Conservation (phyloP, 2,329 filamentous ascomycete species). For the Diaporthe sp. region DNA sequence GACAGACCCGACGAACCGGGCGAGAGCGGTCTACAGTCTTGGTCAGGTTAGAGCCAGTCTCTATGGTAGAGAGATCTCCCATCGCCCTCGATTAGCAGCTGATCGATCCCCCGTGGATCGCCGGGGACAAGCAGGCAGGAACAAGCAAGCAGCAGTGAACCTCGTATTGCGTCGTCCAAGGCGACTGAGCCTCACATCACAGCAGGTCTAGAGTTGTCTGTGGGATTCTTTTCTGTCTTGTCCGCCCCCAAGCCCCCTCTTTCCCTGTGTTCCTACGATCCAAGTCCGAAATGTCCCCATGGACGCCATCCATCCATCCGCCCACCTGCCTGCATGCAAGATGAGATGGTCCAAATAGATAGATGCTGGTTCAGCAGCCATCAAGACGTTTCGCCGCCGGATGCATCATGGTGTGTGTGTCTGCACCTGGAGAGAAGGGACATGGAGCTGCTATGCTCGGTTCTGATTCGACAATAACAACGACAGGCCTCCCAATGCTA, state of each 20-base stretch:
- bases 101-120: constrained; percentile 24
- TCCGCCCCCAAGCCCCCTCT: background rate
- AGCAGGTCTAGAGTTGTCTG: constrained; percentile 23
- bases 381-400: background rate
- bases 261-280: background rate
- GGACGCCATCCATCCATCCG: background rate
- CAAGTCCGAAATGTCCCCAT: background rate
- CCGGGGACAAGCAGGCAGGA: background rate
- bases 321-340: background rate
- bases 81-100: constrained; percentile 22
- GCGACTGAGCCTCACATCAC: constrained; percentile 23
- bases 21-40: constrained; percentile 20
- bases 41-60: constrained; percentile 11
- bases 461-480: background rate
- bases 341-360: background rate
- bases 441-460: background rate
- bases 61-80: constrained; percentile 15
- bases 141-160: constrained; percentile 3
- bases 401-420: background rate
- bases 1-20: constrained; percentile 22
- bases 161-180: constrained; percentile 30
- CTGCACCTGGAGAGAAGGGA: background rate
- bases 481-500: constrained; percentile 16
- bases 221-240: background rate
- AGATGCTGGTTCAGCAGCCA: background rate